Conservation (phyloP, 176 grass and related monocot species). For the Triticum timopheevii region DNA sequence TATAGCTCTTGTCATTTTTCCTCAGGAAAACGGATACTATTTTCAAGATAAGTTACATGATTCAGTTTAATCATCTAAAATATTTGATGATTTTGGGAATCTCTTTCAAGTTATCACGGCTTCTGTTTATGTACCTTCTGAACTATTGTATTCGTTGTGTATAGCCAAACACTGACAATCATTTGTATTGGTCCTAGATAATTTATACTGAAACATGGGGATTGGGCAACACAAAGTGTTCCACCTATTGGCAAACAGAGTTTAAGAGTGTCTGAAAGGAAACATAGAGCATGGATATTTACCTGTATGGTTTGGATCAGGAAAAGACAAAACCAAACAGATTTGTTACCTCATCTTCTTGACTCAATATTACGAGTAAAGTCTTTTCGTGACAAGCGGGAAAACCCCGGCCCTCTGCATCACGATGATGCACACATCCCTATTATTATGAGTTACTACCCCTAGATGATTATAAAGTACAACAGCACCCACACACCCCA, state of each 20-base stretch:
- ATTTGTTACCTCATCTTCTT: background rate
- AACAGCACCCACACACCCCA: background rate
- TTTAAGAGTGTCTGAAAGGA: background rate
- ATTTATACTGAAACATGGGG: background rate
- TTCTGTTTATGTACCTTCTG: background rate
- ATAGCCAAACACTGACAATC: background rate
- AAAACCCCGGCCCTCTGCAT: background rate
- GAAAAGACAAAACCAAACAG: conserved; percentile 8
- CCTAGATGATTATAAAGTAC: background rate
- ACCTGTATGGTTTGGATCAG: background rate
- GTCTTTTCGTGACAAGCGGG: background rate
- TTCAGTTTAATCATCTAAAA: background rate
- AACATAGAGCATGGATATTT: background rate
- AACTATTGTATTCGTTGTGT: background rate
- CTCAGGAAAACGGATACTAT: background rate
- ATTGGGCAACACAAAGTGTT: background rate
- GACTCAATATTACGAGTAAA: background rate
- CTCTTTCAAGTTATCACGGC: background rate
- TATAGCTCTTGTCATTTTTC: background rate
- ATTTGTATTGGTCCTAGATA: background rate
- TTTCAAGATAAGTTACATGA: background rate
- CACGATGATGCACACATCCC: background rate
- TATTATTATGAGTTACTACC: background rate
- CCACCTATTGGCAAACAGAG: background rate
- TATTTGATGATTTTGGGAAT: background rate